Base-by-base conservation (phyloP, 2,329 filamentous ascomycete species). In the Mycosphaerella sp. region DNA sequence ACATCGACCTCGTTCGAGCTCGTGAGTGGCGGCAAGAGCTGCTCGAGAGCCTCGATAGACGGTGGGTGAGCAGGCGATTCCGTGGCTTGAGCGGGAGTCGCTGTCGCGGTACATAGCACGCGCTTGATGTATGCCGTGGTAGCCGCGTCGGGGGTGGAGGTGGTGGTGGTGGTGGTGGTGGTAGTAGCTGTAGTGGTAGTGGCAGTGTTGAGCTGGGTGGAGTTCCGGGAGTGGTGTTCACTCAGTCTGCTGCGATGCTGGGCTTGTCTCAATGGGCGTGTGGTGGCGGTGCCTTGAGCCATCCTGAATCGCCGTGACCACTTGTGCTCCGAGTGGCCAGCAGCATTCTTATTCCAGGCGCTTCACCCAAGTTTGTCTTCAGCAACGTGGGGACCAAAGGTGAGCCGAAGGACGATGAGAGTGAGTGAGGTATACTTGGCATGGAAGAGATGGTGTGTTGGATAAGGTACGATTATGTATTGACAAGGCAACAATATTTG, bases 1-100 rank as follows among this genome's bases (percentile, higher is more conserved):
- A 95, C 75, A 70, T 98, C 93, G 56, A 97, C 83, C 63, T 95
- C 89, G 70, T 95, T 95, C 48, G 89, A 90, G 74, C 90, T 95
- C 46, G 92, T 97, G 66, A 98, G 78, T 39, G 91, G 90, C 55
- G 92, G 93, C 44, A 98, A 76, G 42, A 95, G 76, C 63, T 91
- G 86, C 56, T 95, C 84, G 62, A 95, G 84, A 46, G 88, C 81
- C 64, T 76, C 76, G 43, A 79, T 80, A 63, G 58, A 45, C 32
- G 39, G 17, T 23, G 54, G 50, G 10, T 54, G 50, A 31, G 50
- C 48, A n/a, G 53, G 29, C 3, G 52, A 41, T 8, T 45, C 49
- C 17, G 57, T 26, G 10, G 47, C 23, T n/a, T 41, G 38, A 11
- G 48, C 42, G 17, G 48, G 31, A 21, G 53, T 66, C 59, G 40